Percentiles rank a stretch among this genome's conserved stretches.
These are phyloP conservation scores for Alternaria tenuissima DNA, from an alignment of 2,329 filamentous ascomycete species.

Conservation along the genomic window DNA sequence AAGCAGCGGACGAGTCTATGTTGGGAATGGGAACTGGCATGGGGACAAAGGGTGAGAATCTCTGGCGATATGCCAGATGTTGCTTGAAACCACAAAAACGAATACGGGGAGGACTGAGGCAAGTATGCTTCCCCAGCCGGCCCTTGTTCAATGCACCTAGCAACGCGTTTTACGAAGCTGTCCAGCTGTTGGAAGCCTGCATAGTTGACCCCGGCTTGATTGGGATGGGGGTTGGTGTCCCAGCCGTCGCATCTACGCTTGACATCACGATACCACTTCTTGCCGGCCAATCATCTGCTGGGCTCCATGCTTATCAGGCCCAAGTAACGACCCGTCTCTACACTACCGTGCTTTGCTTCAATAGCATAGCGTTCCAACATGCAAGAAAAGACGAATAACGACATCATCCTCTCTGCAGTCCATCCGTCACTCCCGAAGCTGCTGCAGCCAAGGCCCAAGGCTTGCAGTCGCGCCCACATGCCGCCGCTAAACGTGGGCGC, in stretches of 20 bases:
- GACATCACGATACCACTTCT: slow-evolving; percentile 34
- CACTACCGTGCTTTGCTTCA: slow-evolving; percentile 5
- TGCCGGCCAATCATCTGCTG: slow-evolving; percentile 6
- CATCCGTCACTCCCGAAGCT: slow-evolving; percentile 16
- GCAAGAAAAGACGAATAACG: slow-evolving; percentile 4
- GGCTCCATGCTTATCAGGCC: not conserved
- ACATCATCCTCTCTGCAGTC: slow-evolving; percentile 17
- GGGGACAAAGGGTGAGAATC: not conserved
- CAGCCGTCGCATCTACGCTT: slow-evolving; percentile 30
- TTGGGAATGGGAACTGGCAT: slow-evolving; percentile 6
- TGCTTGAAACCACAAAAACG: slow-evolving; percentile 2
- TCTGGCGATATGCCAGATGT: not conserved
- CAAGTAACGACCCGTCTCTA: slow-evolving; percentile 1
- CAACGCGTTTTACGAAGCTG: slow-evolving; percentile 32
- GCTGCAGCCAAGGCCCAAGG: slow-evolving; percentile 21
- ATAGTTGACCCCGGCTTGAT: slow-evolving; percentile 30
- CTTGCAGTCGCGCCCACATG: slow-evolving; percentile 21
- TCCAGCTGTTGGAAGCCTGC: slow-evolving; percentile 30
- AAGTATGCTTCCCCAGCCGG: slow-evolving; percentile 18
- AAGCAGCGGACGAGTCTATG: not conserved
- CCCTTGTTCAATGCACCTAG: slow-evolving; percentile 17
- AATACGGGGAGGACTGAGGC: slow-evolving; percentile 14
- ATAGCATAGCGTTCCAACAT: not conserved
- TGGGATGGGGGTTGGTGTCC: slow-evolving; percentile 36
- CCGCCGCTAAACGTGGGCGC: slow-evolving; percentile 22